Evolutionary conservation across 2,329 filamentous ascomycete genomes (phyloP).

Genomic region (Fusarium verrucosum): DNA sequence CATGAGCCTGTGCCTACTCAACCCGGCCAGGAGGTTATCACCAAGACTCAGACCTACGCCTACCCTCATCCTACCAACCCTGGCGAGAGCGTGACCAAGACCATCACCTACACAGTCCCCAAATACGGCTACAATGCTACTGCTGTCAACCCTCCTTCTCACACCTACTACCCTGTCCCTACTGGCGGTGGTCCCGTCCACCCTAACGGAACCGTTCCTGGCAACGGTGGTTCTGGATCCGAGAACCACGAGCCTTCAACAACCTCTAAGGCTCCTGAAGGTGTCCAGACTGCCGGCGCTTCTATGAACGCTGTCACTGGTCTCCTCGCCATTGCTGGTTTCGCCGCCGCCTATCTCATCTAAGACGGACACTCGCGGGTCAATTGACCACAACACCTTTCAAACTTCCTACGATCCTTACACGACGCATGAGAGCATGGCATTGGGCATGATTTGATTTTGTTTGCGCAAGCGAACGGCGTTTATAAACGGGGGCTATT

Average conservation of each 20-base stretch:
- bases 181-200: constrained; percentile 24
- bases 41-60: constrained; percentile 41
- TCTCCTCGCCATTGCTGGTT: constrained; percentile 51
- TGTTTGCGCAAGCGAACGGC: constrained; percentile 35
- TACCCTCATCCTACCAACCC: constrained; percentile 41
- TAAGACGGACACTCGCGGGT: constrained; percentile 42
- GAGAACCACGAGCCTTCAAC: constrained; percentile 24
- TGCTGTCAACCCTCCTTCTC: constrained; percentile 31
- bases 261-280: constrained; percentile 22
- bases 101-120: constrained; percentile 42
- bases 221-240: constrained; percentile 13
- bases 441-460: constrained; percentile 26
- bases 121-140: constrained; percentile 30
- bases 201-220: constrained; percentile 30
- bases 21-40: constrained; percentile 36
- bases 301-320: constrained; percentile 48
- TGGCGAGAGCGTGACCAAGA: constrained; percentile 39
- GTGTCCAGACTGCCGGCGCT: constrained; percentile 43
- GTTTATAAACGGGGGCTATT: constrained; percentile 24
- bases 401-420: constrained; percentile 39
- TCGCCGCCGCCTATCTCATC: constrained; percentile 54
- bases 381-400: neutral
- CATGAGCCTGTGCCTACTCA: constrained; percentile 31
- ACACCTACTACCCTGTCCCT: constrained; percentile 35
- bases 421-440: constrained; percentile 37